phyloP scores from a whole-genome alignment of 1,284 basidiomycete species.

The Porodaedalea pini region DNA sequence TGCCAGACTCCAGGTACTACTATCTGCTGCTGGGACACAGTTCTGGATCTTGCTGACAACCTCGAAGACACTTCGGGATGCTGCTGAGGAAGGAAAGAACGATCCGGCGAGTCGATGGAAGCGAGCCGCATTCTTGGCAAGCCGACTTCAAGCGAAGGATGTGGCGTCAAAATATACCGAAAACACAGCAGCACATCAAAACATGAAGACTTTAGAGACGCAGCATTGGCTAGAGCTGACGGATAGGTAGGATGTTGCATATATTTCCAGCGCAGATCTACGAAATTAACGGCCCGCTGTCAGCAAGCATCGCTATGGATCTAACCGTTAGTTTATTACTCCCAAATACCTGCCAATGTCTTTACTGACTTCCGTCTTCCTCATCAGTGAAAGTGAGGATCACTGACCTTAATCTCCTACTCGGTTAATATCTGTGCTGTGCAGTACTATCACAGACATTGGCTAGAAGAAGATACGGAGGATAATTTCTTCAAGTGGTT shows the following conservation, averaged over 20 bases:
- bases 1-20: constrained; percentile 38
- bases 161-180: constrained; percentile 34
- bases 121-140: constrained; percentile 42
- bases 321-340: constrained; percentile 44
- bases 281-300: neutral
- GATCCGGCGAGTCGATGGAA: constrained; percentile 43
- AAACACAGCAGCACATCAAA: constrained; percentile 30
- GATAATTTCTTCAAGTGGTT: constrained; percentile 75
- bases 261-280: neutral
- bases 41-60: neutral
- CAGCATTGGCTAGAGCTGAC: constrained; percentile 68
- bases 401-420: neutral
- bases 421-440: constrained; percentile 15
- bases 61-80: constrained; percentile 37
- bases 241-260: constrained; percentile 42
- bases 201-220: constrained; percentile 49
- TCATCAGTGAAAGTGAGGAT: constrained; percentile 37
- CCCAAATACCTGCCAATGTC: neutral
- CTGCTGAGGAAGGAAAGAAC: constrained; percentile 43
- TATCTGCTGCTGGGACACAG: constrained; percentile 4
- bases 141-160: constrained; percentile 43
- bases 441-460: constrained; percentile 60
- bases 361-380: constrained; percentile 3
- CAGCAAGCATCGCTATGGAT: constrained; percentile 69
- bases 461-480: constrained; percentile 58